Evolutionary conservation across 2,329 filamentous ascomycete genomes (phyloP), one percentile per base, ranked within the genome.

Genomic region (Colletotrichum tabaci): DNA sequence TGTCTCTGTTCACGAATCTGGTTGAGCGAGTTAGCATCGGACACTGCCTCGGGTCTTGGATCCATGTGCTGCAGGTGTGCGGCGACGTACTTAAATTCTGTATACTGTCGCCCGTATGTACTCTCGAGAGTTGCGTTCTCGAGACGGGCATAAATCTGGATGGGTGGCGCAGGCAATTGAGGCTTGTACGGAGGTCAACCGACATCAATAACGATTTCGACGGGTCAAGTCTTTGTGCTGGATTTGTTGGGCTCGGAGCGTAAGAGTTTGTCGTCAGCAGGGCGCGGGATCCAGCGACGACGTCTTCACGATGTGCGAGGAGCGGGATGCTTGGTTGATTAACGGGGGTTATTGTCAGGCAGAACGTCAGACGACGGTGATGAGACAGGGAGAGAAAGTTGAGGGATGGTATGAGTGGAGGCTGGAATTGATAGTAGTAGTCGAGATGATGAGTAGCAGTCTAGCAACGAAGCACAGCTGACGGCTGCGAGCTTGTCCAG

Each of bases 131-230:
- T 74, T 88, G 87, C 71, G 82, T 84, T 85, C 87, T 87, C 77
- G 87, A 88, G 77, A 87, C 81, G 82, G 86, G 83, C 87, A 88
- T 88, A 82, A 88, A 88, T 79, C 87, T 86, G 76, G 84, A 86
- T 71, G 87, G 87, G 80, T 88, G 85, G 78, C 86, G 85, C 78
- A 88, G 83, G 81, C 87, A 88, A 74, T 88, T 84, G 79, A 88
- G 86, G 80, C 86, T 87, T 78, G 83, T 84, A 75, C 87, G 87
- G 76, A 87, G 79, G 82, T 88, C 86, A 87, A 87, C 85, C 86
- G 87, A 88, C 87, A 89, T 89, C 86, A 88, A 88, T 86, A 77
- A 86, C 78, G 84, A 80, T 74, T 73, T 62, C 71, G 71, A 74
- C 60, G 58, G 60, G 63, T 70, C n/a, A 67, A 21, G 58, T 72